Base-by-base conservation (phyloP, 768 basidiomycete genomes). In the Termitomyces sp. region DNA sequence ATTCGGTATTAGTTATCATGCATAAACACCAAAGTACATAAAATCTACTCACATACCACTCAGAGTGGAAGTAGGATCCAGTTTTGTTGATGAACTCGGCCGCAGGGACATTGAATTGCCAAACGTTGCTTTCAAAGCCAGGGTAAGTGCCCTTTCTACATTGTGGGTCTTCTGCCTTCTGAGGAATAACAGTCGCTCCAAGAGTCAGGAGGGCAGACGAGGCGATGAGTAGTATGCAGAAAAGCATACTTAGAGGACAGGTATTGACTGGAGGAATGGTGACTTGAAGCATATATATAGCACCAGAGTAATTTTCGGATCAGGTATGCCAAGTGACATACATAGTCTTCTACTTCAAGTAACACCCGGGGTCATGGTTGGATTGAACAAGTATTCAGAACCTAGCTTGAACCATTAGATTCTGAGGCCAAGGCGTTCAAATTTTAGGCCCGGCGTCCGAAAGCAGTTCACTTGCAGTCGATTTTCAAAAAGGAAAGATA, bases 41-140 rank as follows among this genome's bases (percentile, higher is more conserved):
- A 24, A 5, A 13, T 58, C 13, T 31, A 61, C 60, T 57, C 51
- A 61, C 60, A 58, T 61, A 61, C 61, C 61, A 61, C 53, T 61
- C 61, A 16, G 61, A 41, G 41, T 59, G 39, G n/a, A 61, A 53
- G 34, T 53, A 61, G 13, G 61, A 59, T 31, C 57, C 57, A 1
- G 47, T 59, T 39, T 52, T 59, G 20, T 61, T 46, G 32, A 52
- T 56, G n/a, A 61, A 58, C 18, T 53, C 14, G 7, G 26, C 22
- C 9, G 54, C 53, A 7, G 61, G 61, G 14, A 24, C 41, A 32
- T 52, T 46, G 46, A 51, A 53, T 22, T 61, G 61, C 57, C 58
- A 61, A 6, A 49, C 41, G 41, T 53, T 59, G 37, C 12, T 37
- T 46, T 61, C 54, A 20, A 61, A 61, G 26, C 61, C 61, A 16